Base-by-base conservation (phyloP, 2,329 filamentous ascomycete genomes). In the Alternaria arbusti region DNA sequence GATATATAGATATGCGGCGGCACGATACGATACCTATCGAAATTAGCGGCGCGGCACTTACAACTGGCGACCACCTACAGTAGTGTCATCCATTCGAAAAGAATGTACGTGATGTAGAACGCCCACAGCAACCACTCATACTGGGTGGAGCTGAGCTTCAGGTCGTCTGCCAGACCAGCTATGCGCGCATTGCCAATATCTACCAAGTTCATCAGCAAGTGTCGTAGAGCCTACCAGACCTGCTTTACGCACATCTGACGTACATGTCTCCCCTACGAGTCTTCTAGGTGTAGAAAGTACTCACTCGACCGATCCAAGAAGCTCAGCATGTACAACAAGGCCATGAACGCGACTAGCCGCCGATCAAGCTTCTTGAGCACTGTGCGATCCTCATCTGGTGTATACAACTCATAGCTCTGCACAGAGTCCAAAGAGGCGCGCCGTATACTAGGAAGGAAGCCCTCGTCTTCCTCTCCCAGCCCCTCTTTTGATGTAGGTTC, bases 301-400 rank as follows among this genome's bases (percentile, higher is more conserved):
- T 71, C 83, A 94, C 92, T 97, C 17, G 92, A 94, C 69, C 94
- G 86, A 79, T 97, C 94, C 68, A 97, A 81, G 76, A 97, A 97
- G 66, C 90, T 91, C 65, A 97, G 83, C 84, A 96, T 87, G 77
- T 96, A 97, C 12, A 97, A 84, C 62, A 95, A 78, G 11, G 92
- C 91, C 67, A 97, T 86, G 76, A 97, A 96, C 1, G 92, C 78
- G 6, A 97, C 92, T 57, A 97, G 85, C 67, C 86, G 88, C 59
- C 88, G 85, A 78, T 97, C 94, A 70, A 97, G 88, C 81, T 92
- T 94, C 74, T 84, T 85, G 59, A 94, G 84, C 9, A 96, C 89
- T 5, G 84, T 83, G 22, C 78, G 82, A 75, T 96, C 94, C 78
- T 97, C 94, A 57, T 94, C 90, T 2, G 83, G 82, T 0, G 86